Base-by-base conservation (phyloP, 1,284 basidiomycete species). In the Ceratobasidium sp. region DNA sequence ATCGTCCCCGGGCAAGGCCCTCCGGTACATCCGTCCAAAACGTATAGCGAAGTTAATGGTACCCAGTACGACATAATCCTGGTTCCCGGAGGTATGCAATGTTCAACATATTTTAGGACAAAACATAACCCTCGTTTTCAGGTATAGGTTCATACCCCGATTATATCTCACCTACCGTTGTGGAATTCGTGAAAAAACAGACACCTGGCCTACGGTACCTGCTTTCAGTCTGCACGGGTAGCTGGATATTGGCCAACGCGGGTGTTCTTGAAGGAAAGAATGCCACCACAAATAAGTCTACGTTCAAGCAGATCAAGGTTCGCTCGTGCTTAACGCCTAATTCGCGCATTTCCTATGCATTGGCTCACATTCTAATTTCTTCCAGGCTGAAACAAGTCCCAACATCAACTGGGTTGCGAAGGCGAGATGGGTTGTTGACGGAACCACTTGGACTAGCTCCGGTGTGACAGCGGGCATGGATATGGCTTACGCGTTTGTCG, bases 381-480 rank as follows among this genome's bases (percentile, higher is more conserved):
- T 50, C 1, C 22, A 72, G 69, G 48, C 44, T 17, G 54, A 59
- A 29, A 72, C 69, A 5, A 72, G 65, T 27, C 29, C 54, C 11
- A 66, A 66, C n/a, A 75, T 78, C 14, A 64, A 74, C 24, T 78
- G 84, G 84, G 79, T 83, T 7, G 78, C 80, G 11, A 82, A 81
- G 47, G 84, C 84, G 19, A 80, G 84, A 14, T 85, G 81, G 81
- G 83, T 84, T 27, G 81, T 82, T 1, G 83, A 84, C 67, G 83
- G 83, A 14, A 83, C 82, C 31, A 76, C 82, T 44, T 85, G 84
- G 84, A 84, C 83, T 0, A 79, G 80, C 51, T 82, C 82, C 33
- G 84, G 84, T n/a, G 82, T 84, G 19, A 81, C 82, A 8, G 83
- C 84, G 29, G 84, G 82, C 11, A 80, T 81, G 76, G 83, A 84